Evolutionary conservation across 352 stramenopile species (phyloP).

Genomic region (Phytophthora palmivora): DNA sequence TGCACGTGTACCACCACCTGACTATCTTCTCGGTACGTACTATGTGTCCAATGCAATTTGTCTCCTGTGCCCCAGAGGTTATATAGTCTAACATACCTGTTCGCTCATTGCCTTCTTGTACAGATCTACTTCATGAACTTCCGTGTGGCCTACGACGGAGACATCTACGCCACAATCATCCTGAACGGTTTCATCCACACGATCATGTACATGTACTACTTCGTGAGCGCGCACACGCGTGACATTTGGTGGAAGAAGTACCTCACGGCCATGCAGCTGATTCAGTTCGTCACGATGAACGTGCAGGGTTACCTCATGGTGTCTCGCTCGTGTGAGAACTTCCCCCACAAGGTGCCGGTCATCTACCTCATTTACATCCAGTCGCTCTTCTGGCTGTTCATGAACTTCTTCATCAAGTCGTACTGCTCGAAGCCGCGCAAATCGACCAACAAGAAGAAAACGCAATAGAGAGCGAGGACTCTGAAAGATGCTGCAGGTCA

Average conservation of each 20-base stretch:
- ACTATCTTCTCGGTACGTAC: constrained; percentile 93
- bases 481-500: constrained; percentile 7
- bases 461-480: constrained; percentile 42
- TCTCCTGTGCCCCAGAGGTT: not conserved
- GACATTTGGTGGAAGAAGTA: constrained; percentile 98
- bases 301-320: constrained; percentile 79
- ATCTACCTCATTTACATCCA: constrained; percentile 97
- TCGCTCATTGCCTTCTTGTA: constrained; percentile 6
- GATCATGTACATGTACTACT: constrained; percentile 99
- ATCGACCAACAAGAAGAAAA: constrained; percentile 56
- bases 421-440: constrained; percentile 85
- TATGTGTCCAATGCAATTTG: not conserved
- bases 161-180: constrained; percentile 97
- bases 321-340: constrained; percentile 90
- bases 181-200: constrained; percentile 98
- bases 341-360: constrained; percentile 76
- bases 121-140: constrained; percentile 96
- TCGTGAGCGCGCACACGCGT: constrained; percentile 96
- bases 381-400: constrained; percentile 88
- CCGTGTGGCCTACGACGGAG: constrained; percentile 94
- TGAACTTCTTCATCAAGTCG: constrained; percentile 96
- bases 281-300: constrained; percentile 94
- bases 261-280: constrained; percentile 95
- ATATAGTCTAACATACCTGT: constrained; percentile 8
- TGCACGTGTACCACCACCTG: constrained; percentile 98